A percentile compares a stretch with the other conserved stretches of the same genome.
Conservation (phyloP, 768 basidiomycete species). For the Termitomyces sp. region DNA sequence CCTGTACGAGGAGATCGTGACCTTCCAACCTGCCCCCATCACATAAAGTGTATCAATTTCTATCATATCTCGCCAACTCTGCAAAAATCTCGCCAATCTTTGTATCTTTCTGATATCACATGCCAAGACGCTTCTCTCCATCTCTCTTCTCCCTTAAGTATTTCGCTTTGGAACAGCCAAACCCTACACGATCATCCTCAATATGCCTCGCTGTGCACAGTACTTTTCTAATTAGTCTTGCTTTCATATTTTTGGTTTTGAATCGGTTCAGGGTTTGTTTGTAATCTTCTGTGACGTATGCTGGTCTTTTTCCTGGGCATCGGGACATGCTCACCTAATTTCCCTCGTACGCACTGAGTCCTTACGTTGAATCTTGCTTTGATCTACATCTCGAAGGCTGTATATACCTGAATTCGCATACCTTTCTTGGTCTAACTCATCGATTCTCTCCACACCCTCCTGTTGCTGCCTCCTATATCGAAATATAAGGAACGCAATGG, state of each 20-base stretch:
- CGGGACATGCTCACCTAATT: neutral
- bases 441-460: neutral
- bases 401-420: neutral
- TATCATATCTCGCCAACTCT: neutral
- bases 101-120: neutral
- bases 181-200: neutral
- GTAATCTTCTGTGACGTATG: neutral
- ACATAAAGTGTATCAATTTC: slow-evolving; percentile 24
- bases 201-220: neutral
- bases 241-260: neutral
- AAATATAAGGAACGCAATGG: neutral
- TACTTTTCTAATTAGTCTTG: neutral
- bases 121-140: neutral
- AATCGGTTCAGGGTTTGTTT: no score
- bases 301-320: neutral
- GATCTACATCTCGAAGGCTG: neutral
- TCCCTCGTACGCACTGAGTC: neutral
- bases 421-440: neutral
- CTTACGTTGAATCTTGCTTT: neutral
- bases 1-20: slow-evolving; percentile 91
- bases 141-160: neutral
- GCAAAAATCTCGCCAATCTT: neutral
- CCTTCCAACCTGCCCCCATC: slow-evolving; percentile 69
- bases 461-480: neutral
- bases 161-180: neutral